phyloP scores from a whole-genome alignment of 345 rosid genomes.

The Carallia pectinifolia region DNA sequence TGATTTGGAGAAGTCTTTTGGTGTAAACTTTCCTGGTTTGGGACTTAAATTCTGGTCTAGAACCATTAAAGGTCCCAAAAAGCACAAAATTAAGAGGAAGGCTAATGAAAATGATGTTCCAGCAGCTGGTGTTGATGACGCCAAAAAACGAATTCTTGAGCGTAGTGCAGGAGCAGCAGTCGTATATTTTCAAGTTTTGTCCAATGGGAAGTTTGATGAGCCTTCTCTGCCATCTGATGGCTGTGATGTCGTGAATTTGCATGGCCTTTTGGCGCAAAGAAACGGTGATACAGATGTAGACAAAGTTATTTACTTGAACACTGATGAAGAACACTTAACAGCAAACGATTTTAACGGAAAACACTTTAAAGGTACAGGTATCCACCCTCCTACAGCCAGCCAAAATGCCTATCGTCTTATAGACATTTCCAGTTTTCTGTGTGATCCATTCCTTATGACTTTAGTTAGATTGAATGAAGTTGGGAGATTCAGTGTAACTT shows the following conservation, averaged over 20 bases:
- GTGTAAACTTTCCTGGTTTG: constrained; percentile 70
- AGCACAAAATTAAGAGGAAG: constrained; percentile 61
- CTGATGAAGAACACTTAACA: constrained; percentile 27
- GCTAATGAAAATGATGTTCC: constrained; percentile 45
- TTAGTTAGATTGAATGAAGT: constrained; percentile 45
- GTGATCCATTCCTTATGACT: constrained; percentile 69
- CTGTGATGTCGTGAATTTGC: constrained; percentile 44
- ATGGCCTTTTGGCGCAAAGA: constrained; percentile 37
- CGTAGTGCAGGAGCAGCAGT: constrained; percentile 72
- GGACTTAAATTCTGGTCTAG: constrained; percentile 69
- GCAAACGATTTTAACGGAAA: constrained; percentile 30
- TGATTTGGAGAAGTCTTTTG: constrained; percentile 89
- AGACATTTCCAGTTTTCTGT: constrained; percentile 34
- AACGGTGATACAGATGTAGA: constrained; percentile 30
- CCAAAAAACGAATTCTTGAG: constrained; percentile 74
- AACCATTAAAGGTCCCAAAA: constrained; percentile 57
- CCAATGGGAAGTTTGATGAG: constrained; percentile 39
- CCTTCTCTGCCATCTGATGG: constrained; percentile 35
- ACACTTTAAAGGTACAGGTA: constrained; percentile 25
- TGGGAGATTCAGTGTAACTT: constrained; percentile 32
- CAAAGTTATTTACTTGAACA: constrained; percentile 4
- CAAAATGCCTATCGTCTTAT: constrained; percentile 22
- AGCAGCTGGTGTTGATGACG: constrained; percentile 39
- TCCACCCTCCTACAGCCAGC: constrained; percentile 14
- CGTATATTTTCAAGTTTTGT: constrained; percentile 57